A percentile compares a stretch with the other conserved stretches of the same genome.
phyloP scores from a whole-genome alignment of 1,284 basidiomycete species.

The Leccinum fuscescens region DNA sequence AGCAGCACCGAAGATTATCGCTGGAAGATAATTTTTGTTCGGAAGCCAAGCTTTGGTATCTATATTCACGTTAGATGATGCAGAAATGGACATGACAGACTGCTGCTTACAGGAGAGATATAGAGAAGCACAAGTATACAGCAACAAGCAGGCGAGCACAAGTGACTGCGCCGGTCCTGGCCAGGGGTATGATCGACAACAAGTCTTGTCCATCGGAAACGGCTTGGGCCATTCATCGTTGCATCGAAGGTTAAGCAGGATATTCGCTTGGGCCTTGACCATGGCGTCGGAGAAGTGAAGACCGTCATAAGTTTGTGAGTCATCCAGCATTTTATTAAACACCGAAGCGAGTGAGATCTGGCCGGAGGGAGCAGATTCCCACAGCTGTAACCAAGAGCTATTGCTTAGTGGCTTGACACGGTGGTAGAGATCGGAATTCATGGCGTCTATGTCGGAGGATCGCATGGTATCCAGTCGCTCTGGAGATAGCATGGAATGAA shows the following conservation, averaged over 20 bases:
- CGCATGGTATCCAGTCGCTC: slow-evolving; percentile 69
- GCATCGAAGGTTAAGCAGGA: slow-evolving; percentile 80
- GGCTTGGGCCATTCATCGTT: slow-evolving; percentile 71
- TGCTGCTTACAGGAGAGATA: slow-evolving; percentile 23
- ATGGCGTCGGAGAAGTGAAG: slow-evolving; percentile 74
- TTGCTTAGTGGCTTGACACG: slow-evolving; percentile 50
- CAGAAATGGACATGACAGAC: neutral
- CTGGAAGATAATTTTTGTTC: slow-evolving; percentile 38
- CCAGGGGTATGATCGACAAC: slow-evolving; percentile 75
- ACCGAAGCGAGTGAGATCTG: slow-evolving; percentile 67
- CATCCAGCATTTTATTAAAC: slow-evolving; percentile 76
- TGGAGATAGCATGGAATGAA: slow-evolving; percentile 56
- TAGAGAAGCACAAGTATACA: slow-evolving; percentile 15
- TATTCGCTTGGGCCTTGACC: slow-evolving; percentile 69
- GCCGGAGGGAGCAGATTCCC: slow-evolving; percentile 24
- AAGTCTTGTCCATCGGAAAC: slow-evolving; percentile 78
- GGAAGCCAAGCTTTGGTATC: slow-evolving; percentile 25
- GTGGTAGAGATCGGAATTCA: slow-evolving; percentile 82
- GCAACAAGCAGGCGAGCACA: slow-evolving; percentile 44
- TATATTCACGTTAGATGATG: slow-evolving; percentile 20
- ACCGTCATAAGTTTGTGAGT: slow-evolving; percentile 76
- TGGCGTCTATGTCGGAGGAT: slow-evolving; percentile 77
- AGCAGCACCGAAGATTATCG: slow-evolving; percentile 64
- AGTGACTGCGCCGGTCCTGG: slow-evolving; percentile 62
- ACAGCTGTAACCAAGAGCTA: slow-evolving; percentile 33